Evolutionary conservation across 148 eudicot genomes (phyloP).

Genomic region (Diospyros kaki): DNA sequence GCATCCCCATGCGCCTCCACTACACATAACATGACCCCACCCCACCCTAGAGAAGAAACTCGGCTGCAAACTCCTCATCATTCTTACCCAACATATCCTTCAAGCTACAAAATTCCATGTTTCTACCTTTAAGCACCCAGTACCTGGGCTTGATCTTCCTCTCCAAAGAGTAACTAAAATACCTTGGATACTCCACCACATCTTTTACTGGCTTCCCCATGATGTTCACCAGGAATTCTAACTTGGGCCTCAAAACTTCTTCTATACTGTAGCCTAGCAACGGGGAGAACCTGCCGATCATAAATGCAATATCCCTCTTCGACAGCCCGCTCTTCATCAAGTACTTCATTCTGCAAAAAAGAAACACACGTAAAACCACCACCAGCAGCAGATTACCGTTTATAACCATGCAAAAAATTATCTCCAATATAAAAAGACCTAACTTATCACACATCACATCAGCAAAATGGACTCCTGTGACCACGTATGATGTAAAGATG

Average conservation of each 20-base stretch:
- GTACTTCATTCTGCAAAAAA: slow-evolving; percentile 50
- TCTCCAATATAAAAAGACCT: too few relatives aligned
- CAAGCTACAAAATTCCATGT: slow-evolving; percentile 45
- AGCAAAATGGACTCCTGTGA: too few relatives aligned
- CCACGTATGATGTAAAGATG: too few relatives aligned
- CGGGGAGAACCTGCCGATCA: slow-evolving; percentile 80
- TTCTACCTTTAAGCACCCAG: slow-evolving; percentile 40
- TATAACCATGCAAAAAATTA: too few relatives aligned
- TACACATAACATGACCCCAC: too few relatives aligned
- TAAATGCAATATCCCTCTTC: slow-evolving; percentile 48
- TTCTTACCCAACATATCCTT: slow-evolving; percentile 80
- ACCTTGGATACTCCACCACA: slow-evolving; percentile 74
- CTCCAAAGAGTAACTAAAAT: slow-evolving; percentile 89
- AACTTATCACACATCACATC: too few relatives aligned
- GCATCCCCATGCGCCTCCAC: too few relatives aligned
- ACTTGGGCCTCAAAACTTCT: slow-evolving; percentile 68
- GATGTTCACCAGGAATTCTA: slow-evolving; percentile 55
- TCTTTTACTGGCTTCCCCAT: slow-evolving; percentile 65
- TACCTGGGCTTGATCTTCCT: slow-evolving; percentile 79
- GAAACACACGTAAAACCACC: not conserved
- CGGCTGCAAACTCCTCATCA: slow-evolving; percentile 74
- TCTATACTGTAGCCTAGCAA: slow-evolving; percentile 70
- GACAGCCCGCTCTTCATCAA: slow-evolving; percentile 56
- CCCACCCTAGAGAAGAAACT: slow-evolving; percentile 6
- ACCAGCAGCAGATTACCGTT: too few relatives aligned